phyloP scores from a whole-genome alignment of 2,329 filamentous ascomycete species.

The Aspergillus intermedius region DNA sequence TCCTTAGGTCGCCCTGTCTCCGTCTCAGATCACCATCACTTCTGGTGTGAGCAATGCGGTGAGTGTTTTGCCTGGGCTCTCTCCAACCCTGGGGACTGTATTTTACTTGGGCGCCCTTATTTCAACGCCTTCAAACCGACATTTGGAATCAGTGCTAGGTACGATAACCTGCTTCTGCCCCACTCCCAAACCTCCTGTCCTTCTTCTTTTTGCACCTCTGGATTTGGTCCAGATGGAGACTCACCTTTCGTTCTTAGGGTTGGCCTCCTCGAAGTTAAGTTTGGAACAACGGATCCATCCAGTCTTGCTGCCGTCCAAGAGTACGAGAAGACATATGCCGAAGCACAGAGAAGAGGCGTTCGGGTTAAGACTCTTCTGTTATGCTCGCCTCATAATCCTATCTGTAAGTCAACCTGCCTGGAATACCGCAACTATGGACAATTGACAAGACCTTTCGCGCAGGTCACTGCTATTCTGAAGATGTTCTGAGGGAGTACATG shows the following conservation, averaged over 20 bases:
- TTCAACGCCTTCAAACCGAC: conserved; percentile 42
- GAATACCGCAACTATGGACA: background rate
- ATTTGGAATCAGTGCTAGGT: conserved; percentile 34
- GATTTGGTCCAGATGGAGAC: background rate
- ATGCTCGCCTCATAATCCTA: conserved; percentile 45
- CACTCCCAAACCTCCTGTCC: too few species aligned
- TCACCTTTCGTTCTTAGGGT: conserved; percentile 8
- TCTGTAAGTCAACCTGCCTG: conserved; percentile 24
- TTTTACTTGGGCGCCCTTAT: conserved; percentile 21
- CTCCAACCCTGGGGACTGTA: conserved; percentile 16
- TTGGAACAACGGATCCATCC: conserved; percentile 38
- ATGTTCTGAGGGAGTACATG: conserved; percentile 6
- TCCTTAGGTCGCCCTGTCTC: conserved; percentile 9
- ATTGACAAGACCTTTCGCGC: background rate
- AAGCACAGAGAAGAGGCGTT: conserved; percentile 28
- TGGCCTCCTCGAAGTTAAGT: conserved; percentile 36
- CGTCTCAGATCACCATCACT: conserved; percentile 18
- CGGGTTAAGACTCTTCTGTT: conserved; percentile 41
- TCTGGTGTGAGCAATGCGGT: conserved; percentile 20
- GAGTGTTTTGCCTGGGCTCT: conserved; percentile 19
- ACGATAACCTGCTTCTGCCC: background rate
- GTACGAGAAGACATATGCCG: conserved; percentile 39
- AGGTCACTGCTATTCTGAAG: conserved; percentile 5
- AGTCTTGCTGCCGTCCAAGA: conserved; percentile 30
- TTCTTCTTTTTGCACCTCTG: background rate